Percentiles rank a stretch among this genome's conserved stretches.
These are phyloP conservation scores for Fragaria ananassa DNA, from an alignment of 306 rosid species.

Conservation along the genomic window DNA sequence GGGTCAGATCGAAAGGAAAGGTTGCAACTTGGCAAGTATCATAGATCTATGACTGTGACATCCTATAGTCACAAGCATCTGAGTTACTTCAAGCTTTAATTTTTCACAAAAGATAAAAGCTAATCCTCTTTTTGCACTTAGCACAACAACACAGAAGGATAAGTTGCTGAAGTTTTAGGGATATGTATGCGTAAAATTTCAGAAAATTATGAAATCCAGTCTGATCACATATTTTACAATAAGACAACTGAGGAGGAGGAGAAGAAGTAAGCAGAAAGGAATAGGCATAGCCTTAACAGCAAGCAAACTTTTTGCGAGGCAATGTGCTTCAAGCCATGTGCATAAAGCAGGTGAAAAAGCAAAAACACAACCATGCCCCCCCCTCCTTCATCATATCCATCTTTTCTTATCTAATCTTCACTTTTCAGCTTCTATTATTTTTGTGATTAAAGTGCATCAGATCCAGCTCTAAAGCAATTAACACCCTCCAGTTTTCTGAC, in stretches of 20 bases:
- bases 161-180: not conserved
- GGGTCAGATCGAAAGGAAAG: not conserved
- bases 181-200: not conserved
- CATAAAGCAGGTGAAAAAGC: conserved; percentile 55
- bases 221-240: not conserved
- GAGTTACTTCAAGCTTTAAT: not conserved
- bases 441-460: conserved; percentile 33
- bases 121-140: not conserved
- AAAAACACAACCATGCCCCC: conserved; percentile 42
- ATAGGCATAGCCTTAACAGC: conserved; percentile 56
- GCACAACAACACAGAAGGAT: not conserved
- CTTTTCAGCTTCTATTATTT: conserved; percentile 53
- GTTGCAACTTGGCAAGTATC: conserved; percentile 2
- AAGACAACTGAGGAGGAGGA: not conserved
- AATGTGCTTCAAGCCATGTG: conserved; percentile 71
- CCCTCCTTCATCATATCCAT: conserved; percentile 30
- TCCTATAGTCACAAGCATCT: not conserved
- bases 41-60: conserved; percentile 1
- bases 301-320: conserved; percentile 66
- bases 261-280: conserved; percentile 44
- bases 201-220: not conserved
- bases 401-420: conserved; percentile 42
- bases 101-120: not conserved
- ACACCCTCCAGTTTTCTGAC: conserved; percentile 26
- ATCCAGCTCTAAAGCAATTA: conserved; percentile 65